Evolutionary conservation across 495 filamentous ascomycete species (phyloP), one percentile per base, ranked within the genome.

Genomic region (Penicillium mononematosum): DNA sequence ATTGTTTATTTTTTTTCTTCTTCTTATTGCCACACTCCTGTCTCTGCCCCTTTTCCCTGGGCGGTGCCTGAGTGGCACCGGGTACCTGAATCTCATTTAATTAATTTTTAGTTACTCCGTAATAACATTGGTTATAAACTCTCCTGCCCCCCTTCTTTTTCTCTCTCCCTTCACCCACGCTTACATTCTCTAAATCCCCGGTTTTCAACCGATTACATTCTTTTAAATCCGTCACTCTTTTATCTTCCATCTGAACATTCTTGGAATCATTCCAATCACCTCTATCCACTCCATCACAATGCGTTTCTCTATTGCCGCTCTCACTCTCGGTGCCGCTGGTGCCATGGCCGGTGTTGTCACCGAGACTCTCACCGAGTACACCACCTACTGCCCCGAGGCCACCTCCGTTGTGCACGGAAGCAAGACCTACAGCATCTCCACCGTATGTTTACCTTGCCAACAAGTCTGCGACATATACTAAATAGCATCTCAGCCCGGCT

Each of bases 281-380:
- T 36, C 38, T 61, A 61, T 34, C 31, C 59, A 53, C 64, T 54
- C 39, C 47, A 42, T 83, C 87, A 92, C 88, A 72, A 96, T 96
- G 91, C 90, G 90, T 87, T 91, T 88, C 88, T 81, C 88, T 83
- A 86, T 87, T 85, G 79, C 87, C 72, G 78, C 83, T 72, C 78
- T 83, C 72, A 83, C 83, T 73, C 82, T 83, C 66, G 76, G 85
- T 71, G 84, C 83, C 67, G 76, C 81, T 64, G 80, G 82, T 63
- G 78, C 70, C 58, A 73, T 71, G 69, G 82, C 79, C 68, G 67
- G 85, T 82, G 66, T 64, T 76, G 83, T 82, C 76, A 96, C 90
- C 59, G 87, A 93, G 79, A 78, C 88, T 50, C 83, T 92, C 65
- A 91, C 88, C 50, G 77, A 83, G 45, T 88, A 86, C 81, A 89